These are phyloP conservation scores for Leccinum boreale DNA, from an alignment of 768 basidiomycete genomes.

Conservation along the genomic window DNA sequence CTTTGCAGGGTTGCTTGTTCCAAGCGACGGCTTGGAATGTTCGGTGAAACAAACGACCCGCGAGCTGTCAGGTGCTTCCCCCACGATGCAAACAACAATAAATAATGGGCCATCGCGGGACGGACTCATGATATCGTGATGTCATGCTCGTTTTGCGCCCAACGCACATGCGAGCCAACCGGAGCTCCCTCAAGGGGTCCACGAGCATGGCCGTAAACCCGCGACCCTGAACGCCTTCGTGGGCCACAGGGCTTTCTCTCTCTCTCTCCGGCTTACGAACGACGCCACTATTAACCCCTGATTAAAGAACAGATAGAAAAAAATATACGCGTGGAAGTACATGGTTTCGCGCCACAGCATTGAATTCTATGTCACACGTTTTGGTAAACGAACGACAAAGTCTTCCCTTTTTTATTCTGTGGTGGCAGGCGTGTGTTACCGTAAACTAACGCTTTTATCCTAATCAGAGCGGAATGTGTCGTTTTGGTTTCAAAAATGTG, in stretches of 20 bases:
- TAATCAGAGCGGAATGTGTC: not conserved
- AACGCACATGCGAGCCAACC: not conserved
- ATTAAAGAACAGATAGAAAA: not conserved
- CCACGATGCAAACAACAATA: not conserved
- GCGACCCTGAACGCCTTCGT: constrained; percentile 8
- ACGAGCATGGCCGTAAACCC: constrained; percentile 1
- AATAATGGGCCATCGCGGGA: not conserved
- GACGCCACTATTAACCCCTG: not conserved
- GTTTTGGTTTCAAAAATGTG: not conserved
- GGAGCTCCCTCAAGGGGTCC: not conserved
- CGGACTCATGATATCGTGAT: not conserved
- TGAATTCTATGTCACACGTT: not conserved
- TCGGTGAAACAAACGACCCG: not conserved
- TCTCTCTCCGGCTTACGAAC: not conserved
- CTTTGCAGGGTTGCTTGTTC: not conserved
- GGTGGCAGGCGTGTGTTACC: not conserved
- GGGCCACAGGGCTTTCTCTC: not conserved
- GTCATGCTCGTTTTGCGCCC: not conserved
- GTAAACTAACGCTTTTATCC: not conserved
- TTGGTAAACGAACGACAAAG: not conserved
- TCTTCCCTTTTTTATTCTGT: not conserved
- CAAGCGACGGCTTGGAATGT: not conserved
- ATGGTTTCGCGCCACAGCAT: not conserved
- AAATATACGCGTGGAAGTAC: not conserved
- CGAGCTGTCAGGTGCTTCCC: not conserved